Percentiles rank a stretch among this genome's conserved stretches.
phyloP scores from a whole-genome alignment of 2,329 filamentous ascomycete genomes.

The Alternaria triticimaculans region DNA sequence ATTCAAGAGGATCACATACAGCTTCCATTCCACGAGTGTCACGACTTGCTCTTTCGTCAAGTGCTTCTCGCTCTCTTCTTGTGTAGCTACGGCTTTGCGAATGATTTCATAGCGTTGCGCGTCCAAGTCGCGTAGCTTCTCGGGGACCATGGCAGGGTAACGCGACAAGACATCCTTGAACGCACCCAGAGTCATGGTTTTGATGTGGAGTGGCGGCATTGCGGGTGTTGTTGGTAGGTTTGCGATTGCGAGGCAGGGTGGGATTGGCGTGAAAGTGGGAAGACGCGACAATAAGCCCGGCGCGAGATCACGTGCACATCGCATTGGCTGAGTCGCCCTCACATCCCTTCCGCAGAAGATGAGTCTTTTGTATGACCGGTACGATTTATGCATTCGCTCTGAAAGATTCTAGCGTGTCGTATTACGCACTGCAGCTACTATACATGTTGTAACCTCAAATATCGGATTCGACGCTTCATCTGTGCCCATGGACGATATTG shows the following conservation, averaged over 20 bases:
- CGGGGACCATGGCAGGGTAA: constrained; percentile 35
- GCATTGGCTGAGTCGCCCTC: neutral
- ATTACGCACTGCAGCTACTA: neutral
- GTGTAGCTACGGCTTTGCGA: constrained; percentile 27
- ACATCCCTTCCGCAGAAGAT: neutral
- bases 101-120: constrained; percentile 39
- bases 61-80: constrained; percentile 10
- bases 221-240: neutral
- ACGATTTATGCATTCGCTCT: neutral
- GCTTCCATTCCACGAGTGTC: constrained; percentile 50
- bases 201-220: constrained; percentile 17
- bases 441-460: neutral
- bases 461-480: neutral
- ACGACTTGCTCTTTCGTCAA: constrained; percentile 41
- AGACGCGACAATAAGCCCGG: neutral
- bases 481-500: neutral
- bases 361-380: neutral
- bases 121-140: constrained; percentile 41
- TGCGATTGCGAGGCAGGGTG: neutral
- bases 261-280: neutral
- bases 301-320: constrained; percentile 11
- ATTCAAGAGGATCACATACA: constrained; percentile 26
- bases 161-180: constrained; percentile 33
- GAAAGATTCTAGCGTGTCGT: neutral
- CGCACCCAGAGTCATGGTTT: constrained; percentile 19